Base-by-base conservation (phyloP, 805 yeast species). In the Candida hungchunana region DNA sequence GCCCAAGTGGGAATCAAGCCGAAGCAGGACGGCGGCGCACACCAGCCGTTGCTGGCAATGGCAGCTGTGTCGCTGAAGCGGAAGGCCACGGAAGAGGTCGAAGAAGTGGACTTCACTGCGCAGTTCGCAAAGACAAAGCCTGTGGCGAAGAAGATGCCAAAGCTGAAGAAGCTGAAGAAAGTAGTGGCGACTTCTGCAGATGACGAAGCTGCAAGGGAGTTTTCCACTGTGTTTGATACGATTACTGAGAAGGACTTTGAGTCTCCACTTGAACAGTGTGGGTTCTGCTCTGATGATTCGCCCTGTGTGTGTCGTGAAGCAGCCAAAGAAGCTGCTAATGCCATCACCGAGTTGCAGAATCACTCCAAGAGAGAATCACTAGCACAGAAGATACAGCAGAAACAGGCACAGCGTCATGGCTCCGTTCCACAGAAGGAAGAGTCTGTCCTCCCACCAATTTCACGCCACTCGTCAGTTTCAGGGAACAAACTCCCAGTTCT, bases 301-400 rank as follows among this genome's bases (percentile, higher is more conserved):
- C 89, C 95, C 2, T 90, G 97, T 61, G 83, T 90, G 3, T 90
- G 97, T 57, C 75, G 90, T 18, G 96, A 87, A 48, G 83, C 77
- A 13, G 75, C 72, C 1, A 61, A 61, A 14, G 69, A 62, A 34
- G 62, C 64, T 23, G 62, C 61, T n/a, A 61, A 59, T 31, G 56
- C 58, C n/a, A 53, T 53, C 17, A 48, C 58, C 3, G 53, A 47
- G 32, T 28, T 51, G n/a, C 56, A 51, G 26, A 44, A 41, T 15
- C 52, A 44, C 28, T 45, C 53, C 29, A 42, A 42, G 39, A 43
- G 38, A 28, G 46, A 47, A n/a, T 46, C 53, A 1, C 31, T 37
- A 13, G 35, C 34, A 2, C 32, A 37, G 14, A 35, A 31, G 16
- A 34, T 33, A 1, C 34, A 32, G 15, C 34, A 35, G 13, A 32